phyloP scores from a whole-genome alignment of 2,329 filamentous ascomycete species.

The Ceratocystis smalleyi region DNA sequence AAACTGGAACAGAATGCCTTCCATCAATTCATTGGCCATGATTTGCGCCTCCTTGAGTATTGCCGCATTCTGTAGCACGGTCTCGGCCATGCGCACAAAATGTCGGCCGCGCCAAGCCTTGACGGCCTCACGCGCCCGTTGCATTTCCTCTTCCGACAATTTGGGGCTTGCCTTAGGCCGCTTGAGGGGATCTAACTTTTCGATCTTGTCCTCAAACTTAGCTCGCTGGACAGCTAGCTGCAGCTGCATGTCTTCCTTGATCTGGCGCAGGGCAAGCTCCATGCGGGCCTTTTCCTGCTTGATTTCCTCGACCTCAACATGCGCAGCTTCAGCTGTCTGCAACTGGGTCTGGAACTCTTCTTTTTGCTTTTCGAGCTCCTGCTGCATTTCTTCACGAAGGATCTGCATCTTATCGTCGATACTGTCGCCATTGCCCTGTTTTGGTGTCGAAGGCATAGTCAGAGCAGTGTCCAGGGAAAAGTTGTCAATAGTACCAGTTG shows the following conservation, averaged over 20 bases:
- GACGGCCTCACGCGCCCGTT: conserved; percentile 49
- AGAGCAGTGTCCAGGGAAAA: conserved; percentile 88
- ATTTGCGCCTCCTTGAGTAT: conserved; percentile 90
- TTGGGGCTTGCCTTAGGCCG: conserved; percentile 44
- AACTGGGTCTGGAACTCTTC: conserved; percentile 68
- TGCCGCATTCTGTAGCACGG: conserved; percentile 73
- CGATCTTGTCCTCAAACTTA: conserved; percentile 69
- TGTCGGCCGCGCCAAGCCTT: conserved; percentile 68
- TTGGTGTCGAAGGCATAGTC: conserved; percentile 87
- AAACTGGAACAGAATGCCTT: conserved; percentile 88
- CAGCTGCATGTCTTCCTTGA: conserved; percentile 79
- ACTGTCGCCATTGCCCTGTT: conserved; percentile 40
- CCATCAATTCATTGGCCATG: conserved; percentile 92
- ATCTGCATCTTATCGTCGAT: conserved; percentile 60
- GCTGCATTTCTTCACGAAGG: conserved; percentile 68
- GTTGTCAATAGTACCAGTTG: conserved; percentile 85
- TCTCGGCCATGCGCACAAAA: conserved; percentile 88
- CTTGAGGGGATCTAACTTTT: conserved; percentile 54
- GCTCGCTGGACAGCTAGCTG: conserved; percentile 72
- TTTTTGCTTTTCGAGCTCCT: conserved; percentile 67
- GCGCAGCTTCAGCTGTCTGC: conserved; percentile 56
- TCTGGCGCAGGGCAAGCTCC: conserved; percentile 61
- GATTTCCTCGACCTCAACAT: conserved; percentile 69
- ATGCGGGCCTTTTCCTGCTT: conserved; percentile 69
- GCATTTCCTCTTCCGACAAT: conserved; percentile 57